phyloP scores from a whole-genome alignment of 2,329 filamentous ascomycete genomes.

The Westerdykella aurantiaca region DNA sequence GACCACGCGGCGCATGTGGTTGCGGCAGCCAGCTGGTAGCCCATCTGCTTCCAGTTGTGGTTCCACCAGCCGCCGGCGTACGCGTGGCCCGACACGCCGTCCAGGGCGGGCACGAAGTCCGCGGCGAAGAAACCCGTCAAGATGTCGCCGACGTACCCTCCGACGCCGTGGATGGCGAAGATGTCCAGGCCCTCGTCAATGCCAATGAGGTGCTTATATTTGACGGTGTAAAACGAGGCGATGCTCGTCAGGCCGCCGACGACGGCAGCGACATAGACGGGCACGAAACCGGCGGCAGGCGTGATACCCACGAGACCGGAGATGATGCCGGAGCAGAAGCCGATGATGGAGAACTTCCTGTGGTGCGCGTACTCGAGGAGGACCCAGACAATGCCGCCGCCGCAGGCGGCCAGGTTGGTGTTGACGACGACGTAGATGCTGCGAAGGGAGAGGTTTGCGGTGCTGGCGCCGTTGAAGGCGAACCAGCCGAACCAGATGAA shows the following conservation, averaged over 20 bases:
- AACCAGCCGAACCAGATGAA: conserved; percentile 43
- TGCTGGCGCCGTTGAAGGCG: conserved; percentile 40
- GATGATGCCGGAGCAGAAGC: conserved; percentile 52
- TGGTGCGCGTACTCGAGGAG: conserved; percentile 49
- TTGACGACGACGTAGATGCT: conserved; percentile 54
- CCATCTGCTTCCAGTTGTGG: conserved; percentile 51
- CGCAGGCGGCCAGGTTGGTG: conserved; percentile 54
- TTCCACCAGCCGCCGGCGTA: conserved; percentile 49
- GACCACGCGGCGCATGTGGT: conserved; percentile 52
- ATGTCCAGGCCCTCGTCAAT: conserved; percentile 57
- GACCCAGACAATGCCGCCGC: conserved; percentile 51
- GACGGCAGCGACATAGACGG: conserved; percentile 47
- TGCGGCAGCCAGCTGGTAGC: conserved; percentile 54
- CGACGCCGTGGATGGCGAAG: conserved; percentile 55
- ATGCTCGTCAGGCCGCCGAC: conserved; percentile 50
- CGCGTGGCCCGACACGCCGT: conserved; percentile 41
- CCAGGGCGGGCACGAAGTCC: conserved; percentile 45
- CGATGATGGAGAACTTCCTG: conserved; percentile 48
- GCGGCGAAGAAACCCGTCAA: conserved; percentile 55
- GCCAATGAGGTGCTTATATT: conserved; percentile 46
- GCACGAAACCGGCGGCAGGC: conserved; percentile 52
- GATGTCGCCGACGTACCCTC: conserved; percentile 54
- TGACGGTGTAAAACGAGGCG: conserved; percentile 44
- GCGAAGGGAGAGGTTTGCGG: conserved; percentile 49
- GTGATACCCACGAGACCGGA: conserved; percentile 55